Evolutionary conservation across 129 eudicot species (phyloP), one percentile per base, ranked within the genome.

Genomic region (Pittosporum tobira): DNA sequence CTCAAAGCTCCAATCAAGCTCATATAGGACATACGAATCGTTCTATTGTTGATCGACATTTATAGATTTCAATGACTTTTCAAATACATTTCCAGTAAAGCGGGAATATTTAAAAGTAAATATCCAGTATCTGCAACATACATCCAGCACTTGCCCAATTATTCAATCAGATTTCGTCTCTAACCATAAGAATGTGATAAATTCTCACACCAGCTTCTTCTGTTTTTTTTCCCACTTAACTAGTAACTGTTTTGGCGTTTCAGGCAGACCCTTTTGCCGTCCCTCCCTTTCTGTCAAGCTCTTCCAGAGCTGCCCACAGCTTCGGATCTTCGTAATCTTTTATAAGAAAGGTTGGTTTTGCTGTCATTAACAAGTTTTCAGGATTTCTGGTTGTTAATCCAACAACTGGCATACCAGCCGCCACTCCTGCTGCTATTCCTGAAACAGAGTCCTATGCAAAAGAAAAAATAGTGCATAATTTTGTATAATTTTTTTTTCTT

Each of bases 371-470:
- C 26, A 74, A 4, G 47, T 57, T 23, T 59, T 74, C 88, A 0
- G 97, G 97, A 68, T 79, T 89, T 71, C 97, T 69, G 49, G 95
- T 89, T 5, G 73, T 66, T 57, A 85, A 68, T 36, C 95, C 97
- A 63, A 89, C 64, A 37, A 83, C 88, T 18, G 93, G 83, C 88
- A 89, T 77, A 59, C 93, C 97, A 23, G 97, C 97, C 1, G 88
- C 97, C 42, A 89, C 97, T 55, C 97, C 97, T 51, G 97, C 95
- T 69, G 65, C 82, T 43, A 89, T 89, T 58, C 97, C 97, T 20
- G 97, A 89, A 62, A 78, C 80, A 42, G 97, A 88, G 52, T 88
- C 96, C 96, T 88, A 45, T 50, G 40, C 48, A 46, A 49, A n/a
- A n/a, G n/a, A 52, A 60, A 16, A 19, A 27, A 56, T n/a, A n/a